Conservation (phyloP, 495 filamentous ascomycete genomes). For the Neurospora terricola region DNA sequence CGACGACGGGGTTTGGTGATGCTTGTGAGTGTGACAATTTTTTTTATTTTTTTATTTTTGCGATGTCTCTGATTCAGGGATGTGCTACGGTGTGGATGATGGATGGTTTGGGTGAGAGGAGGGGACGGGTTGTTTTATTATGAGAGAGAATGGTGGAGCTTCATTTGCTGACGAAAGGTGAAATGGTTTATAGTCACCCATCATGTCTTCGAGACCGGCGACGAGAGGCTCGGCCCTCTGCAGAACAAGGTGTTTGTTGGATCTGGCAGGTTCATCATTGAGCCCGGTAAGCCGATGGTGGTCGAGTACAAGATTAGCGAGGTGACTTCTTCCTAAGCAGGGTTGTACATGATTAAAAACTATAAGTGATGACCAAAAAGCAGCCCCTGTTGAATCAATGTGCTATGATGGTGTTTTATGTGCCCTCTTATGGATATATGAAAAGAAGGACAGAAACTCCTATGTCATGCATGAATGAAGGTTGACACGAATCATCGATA, state of each 20-base stretch:
- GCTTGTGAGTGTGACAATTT: conserved; percentile 36
- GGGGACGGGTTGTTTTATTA: neutral
- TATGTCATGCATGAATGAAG: neutral
- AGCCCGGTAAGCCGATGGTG: conserved; percentile 40
- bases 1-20: conserved; percentile 45
- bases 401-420: neutral
- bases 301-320: conserved; percentile 55
- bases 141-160: neutral
- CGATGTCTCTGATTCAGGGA: neutral
- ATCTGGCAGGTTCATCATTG: conserved; percentile 43
- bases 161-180: neutral
- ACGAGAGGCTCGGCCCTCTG: conserved; percentile 38
- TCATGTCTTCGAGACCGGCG: conserved; percentile 45
- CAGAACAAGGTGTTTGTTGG: conserved; percentile 46
- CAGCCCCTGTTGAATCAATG: neutral
- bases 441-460: neutral
- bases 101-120: neutral
- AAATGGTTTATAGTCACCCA: conserved; percentile 32
- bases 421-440: neutral
- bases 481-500: neutral
- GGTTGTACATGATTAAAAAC: neutral
- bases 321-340: conserved; percentile 20
- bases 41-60: neutral
- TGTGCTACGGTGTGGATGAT: neutral
- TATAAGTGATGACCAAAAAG: neutral